Conservation (phyloP, 2,329 filamentous ascomycete species). For the Pyrenophora teres region DNA sequence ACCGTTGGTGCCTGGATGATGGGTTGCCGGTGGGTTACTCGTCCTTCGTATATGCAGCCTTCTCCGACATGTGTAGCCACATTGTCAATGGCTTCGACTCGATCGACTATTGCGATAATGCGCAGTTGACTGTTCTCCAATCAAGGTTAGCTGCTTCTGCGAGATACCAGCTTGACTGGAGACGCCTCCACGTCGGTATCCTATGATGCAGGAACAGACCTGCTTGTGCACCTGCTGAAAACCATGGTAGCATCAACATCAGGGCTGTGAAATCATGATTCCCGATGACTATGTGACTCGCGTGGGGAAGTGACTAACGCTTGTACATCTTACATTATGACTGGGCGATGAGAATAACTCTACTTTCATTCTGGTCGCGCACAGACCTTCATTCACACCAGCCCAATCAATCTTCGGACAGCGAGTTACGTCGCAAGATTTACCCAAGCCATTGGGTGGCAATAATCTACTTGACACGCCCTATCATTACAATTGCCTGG, state of each 20-base stretch:
- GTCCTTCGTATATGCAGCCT: slow-evolving; percentile 7
- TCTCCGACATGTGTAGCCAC: slow-evolving; percentile 17
- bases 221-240: neutral
- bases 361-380: slow-evolving; percentile 11
- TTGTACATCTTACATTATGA: slow-evolving; percentile 1
- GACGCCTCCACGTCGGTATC: slow-evolving; percentile 20
- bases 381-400: slow-evolving; percentile 9
- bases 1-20: slow-evolving; percentile 22
- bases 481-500: neutral
- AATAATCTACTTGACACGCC: slow-evolving; percentile 1
- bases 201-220: neutral
- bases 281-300: neutral
- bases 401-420: slow-evolving; percentile 27
- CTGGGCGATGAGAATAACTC: slow-evolving; percentile 19
- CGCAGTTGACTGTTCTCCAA: slow-evolving; percentile 20
- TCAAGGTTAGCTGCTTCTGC: slow-evolving; percentile 32
- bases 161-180: slow-evolving; percentile 20
- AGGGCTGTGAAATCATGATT: neutral
- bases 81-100: slow-evolving; percentile 16
- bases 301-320: neutral
- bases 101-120: slow-evolving; percentile 17
- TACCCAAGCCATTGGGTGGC: slow-evolving; percentile 5
- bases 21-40: slow-evolving; percentile 2
- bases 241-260: neutral
- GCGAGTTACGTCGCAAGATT: slow-evolving; percentile 12